Evolutionary conservation across 1,284 basidiomycete genomes (phyloP), one percentile per base, ranked within the genome.

Genomic region (Pascua sp.): DNA sequence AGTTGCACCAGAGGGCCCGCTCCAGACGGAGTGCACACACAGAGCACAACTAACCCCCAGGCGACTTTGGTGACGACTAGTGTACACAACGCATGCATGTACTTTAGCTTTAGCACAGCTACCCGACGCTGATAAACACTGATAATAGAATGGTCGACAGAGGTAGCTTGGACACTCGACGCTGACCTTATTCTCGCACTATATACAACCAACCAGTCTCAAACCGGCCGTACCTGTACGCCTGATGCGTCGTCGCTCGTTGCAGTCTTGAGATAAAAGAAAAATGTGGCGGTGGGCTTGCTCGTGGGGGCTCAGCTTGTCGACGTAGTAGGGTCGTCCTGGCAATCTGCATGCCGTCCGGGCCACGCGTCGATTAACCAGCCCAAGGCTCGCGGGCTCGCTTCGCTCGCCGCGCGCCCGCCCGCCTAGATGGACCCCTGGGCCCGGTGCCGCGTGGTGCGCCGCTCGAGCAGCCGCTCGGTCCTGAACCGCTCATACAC

Each of bases 401-500:
- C 42, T 43, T 15, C 42, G 42, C 42, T 43, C 42, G 13, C 42
- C 42, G 42, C 42, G 9, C 42, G 13, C 42, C 41, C 42, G 13
- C 13, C 13, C 11, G n/a, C 13, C n/a, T n/a, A 17, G n/a, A 15
- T 43, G 42, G 42, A 43, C 13, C 42, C 15, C n/a, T 17, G n/a
- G 17, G 42, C n/a, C 8, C 11, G 43, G 43, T 15, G 42, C 42
- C 36, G 56, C 56, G 12, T 37, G 46, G 12, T 32, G 24, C 24
- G 24, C 24, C 24, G 24, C 24, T 32, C 24, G 24, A 74, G 46
- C 52, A 76, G 58, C 43, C 60, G 60, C 53, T 76, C 75, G 1
- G 73, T 76, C 53, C 75, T 47, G 55, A 70, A 76, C 17, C 55
- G 62, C 59, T 76, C 75, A 52, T 75, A 76, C 55, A 75, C 62